Conservation (phyloP, 208 protist species). For the Acanthamoeba rhysodes region DNA sequence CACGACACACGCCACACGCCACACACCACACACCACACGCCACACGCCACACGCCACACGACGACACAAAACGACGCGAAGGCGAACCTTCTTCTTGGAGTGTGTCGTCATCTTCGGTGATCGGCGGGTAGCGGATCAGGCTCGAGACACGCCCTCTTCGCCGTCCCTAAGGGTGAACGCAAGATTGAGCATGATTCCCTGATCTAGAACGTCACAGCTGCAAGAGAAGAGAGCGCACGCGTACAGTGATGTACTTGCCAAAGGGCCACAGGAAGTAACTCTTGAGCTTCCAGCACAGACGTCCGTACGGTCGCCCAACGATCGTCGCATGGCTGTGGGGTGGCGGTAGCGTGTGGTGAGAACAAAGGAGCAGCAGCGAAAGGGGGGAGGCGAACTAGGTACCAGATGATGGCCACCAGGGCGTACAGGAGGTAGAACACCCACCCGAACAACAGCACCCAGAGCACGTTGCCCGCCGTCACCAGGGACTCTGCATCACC, state of each 20-base stretch:
- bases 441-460: conserved; percentile 1
- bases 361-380: too few relatives aligned
- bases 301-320: conserved; percentile 79
- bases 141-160: neutral
- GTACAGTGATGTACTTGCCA: conserved; percentile 82
- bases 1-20: too few relatives aligned
- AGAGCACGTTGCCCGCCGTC: neutral
- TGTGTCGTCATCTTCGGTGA: neutral
- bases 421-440: conserved; percentile 2
- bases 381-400: neutral
- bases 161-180: too few relatives aligned
- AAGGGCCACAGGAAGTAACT: conserved; percentile 87
- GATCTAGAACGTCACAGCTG: neutral
- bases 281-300: conserved; percentile 81
- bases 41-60: too few relatives aligned
- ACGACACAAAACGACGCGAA: neutral
- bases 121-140: neutral
- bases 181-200: too few relatives aligned
- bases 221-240: neutral
- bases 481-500: neutral
- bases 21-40: too few relatives aligned
- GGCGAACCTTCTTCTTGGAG: conserved; percentile 8
- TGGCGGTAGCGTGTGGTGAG: neutral
- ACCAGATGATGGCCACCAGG: neutral
- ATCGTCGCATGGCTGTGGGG: conserved; percentile 56